These are phyloP conservation scores for Antrodiella citrinella DNA, from an alignment of 768 basidiomycete genomes.

Conservation along the genomic window DNA sequence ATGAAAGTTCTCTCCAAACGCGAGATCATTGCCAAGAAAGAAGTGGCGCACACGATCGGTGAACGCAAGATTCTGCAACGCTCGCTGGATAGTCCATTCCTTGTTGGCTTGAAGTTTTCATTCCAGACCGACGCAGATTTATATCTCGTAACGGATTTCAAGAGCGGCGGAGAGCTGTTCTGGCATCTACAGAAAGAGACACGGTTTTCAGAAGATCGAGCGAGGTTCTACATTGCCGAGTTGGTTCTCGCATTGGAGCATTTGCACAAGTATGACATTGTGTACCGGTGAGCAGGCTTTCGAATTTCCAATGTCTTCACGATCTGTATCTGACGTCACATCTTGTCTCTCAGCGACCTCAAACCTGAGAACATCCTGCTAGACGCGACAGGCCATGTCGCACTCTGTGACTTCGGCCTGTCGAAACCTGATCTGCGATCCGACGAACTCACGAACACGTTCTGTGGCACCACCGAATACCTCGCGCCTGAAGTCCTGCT, in stretches of 20 bases:
- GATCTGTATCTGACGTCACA: background rate
- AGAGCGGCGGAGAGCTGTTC: slow-evolving; percentile 96
- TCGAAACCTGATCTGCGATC: slow-evolving; percentile 92
- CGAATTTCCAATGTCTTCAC: background rate
- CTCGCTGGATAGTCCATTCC: slow-evolving; percentile 89
- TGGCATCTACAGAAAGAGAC: slow-evolving; percentile 98
- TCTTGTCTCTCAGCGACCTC: slow-evolving; percentile 53
- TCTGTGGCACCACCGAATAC: slow-evolving; percentile 98
- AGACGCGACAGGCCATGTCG: slow-evolving; percentile 97
- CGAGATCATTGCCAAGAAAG: slow-evolving; percentile 98
- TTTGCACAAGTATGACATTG: slow-evolving; percentile 95
- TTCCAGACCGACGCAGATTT: slow-evolving; percentile 96
- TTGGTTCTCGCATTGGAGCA: slow-evolving; percentile 93
- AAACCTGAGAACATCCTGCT: slow-evolving; percentile 99
- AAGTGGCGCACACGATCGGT: slow-evolving; percentile 98
- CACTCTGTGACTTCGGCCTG: slow-evolving; percentile 96
- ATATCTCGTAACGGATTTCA: slow-evolving; percentile 97
- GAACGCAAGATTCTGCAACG: slow-evolving; percentile 98
- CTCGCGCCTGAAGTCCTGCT: slow-evolving; percentile 98
- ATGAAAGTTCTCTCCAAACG: slow-evolving; percentile 99
- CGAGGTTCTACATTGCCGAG: slow-evolving; percentile 95
- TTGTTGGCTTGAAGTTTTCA: slow-evolving; percentile 95
- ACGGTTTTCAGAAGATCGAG: slow-evolving; percentile 86
- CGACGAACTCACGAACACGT: slow-evolving; percentile 97
- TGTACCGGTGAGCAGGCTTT: slow-evolving; percentile 60